Evolutionary conservation across 1,284 basidiomycete genomes (phyloP).

Genomic region (Rhodotorula mucilaginosa): DNA sequence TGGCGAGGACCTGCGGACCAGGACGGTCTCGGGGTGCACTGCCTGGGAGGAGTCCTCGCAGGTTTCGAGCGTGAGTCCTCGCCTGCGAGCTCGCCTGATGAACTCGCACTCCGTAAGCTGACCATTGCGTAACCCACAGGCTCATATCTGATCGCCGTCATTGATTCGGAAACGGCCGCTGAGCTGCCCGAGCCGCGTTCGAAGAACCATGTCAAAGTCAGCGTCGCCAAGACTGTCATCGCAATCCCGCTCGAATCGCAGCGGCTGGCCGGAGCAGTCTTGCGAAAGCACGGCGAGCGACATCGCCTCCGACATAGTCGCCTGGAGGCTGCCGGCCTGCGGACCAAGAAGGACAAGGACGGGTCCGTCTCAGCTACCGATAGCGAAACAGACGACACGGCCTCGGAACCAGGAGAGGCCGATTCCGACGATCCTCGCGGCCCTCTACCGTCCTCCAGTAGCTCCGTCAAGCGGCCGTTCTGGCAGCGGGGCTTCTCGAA

Average conservation of each 20-base stretch:
- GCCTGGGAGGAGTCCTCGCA: constrained; percentile 46
- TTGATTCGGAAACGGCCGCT: constrained; percentile 19
- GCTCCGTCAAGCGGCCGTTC: constrained; percentile 16
- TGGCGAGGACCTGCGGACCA: constrained; percentile 54
- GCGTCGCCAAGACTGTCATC: constrained; percentile 15
- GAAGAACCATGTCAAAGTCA: constrained; percentile 6
- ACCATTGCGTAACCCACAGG: neutral
- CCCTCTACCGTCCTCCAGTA: neutral
- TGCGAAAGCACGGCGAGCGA: neutral
- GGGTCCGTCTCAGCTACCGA: constrained; percentile 50
- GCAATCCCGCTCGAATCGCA: constrained; percentile 30
- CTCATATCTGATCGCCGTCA: constrained; percentile 26
- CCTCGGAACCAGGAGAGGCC: constrained; percentile 54
- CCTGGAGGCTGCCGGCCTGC: neutral
- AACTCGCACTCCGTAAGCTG: constrained; percentile 39
- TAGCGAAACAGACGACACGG: constrained; percentile 55
- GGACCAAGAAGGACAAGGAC: constrained; percentile 15
- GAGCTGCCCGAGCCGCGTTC: constrained; percentile 20
- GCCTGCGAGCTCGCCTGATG: neutral
- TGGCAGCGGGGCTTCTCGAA: constrained; percentile 26
- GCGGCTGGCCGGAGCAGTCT: constrained; percentile 7
- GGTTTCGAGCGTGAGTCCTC: constrained; percentile 54
- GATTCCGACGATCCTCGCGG: constrained; percentile 13
- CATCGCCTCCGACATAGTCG: neutral
- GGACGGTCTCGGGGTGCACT: constrained; percentile 29